Base-by-base conservation (phyloP, 1,284 basidiomycete species). In the Ustilago vetiveriae region DNA sequence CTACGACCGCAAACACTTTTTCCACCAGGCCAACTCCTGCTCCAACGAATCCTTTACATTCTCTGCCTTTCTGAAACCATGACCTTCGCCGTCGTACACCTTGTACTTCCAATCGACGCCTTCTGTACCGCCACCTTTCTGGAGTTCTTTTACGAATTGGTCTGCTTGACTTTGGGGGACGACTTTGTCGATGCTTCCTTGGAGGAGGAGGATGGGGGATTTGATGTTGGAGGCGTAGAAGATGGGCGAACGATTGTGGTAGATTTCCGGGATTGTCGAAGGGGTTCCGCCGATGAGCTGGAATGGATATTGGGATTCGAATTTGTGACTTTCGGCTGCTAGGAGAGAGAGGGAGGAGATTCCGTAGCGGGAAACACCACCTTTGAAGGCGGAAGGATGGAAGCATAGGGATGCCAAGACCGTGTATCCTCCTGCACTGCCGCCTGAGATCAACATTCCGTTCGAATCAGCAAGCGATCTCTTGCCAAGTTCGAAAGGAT, bases 341-440 rank as follows among this genome's bases (percentile, higher is more conserved):
- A 76, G 46, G 2, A 47, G 24, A 6, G 30, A 9, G 2, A 74
- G 50, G 4, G 60, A 50, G 3, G 62, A 64, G 16, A 76, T 45
- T 26, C 74, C 74, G 39, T 66, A 74, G 19, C 36, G 39, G 2
- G 60, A 64, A 10, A 38, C 51, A 3, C 67, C 74, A 8, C 68
- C 68, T 16, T 43, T 27, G 33, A 77, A 76, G 22, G 62, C 36
- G 19, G 9, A 7, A 1, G 76, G 69, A 24, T 69, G 54, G 21
- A 57, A 51, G 32, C 60, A 60, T 4, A 89, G 80, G 0, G 86
- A 83, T 0, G 85, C 84, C 9, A 90, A 84, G 3, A 85, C 84
- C 0, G 88, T 88, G 66, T 85, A 88, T 0, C 89, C 89, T 3
- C 89, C 88, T 45, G 73, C 55, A 13, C 87, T 88, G 2, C 67